Conservation (phyloP, 208 protist genomes). For the Leishmania amazonensis region DNA sequence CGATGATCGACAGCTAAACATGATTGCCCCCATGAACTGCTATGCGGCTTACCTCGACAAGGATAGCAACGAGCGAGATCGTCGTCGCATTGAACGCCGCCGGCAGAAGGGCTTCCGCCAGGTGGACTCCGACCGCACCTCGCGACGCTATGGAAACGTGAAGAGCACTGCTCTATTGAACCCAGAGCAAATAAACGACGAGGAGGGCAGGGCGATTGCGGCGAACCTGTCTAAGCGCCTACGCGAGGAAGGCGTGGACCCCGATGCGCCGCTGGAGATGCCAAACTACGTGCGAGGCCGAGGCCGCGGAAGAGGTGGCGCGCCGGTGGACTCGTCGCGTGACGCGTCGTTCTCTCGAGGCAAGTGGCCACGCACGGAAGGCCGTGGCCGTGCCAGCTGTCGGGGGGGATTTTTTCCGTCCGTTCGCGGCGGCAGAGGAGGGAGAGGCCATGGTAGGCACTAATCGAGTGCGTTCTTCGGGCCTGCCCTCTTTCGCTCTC, state of each 20-base stretch:
- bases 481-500: neutral
- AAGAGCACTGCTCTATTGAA: conserved; percentile 70
- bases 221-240: conserved; percentile 63
- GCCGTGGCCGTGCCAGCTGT: conserved; percentile 3
- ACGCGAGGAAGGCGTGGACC: conserved; percentile 44
- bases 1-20: conserved; percentile 93
- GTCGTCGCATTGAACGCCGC: conserved; percentile 52
- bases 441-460: conserved; percentile 2
- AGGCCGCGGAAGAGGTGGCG: neutral
- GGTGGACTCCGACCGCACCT: conserved; percentile 63
- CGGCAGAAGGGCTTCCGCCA: conserved; percentile 70
- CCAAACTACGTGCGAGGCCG: neutral
- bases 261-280: conserved; percentile 25
- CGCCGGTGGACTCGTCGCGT: neutral
- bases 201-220: conserved; percentile 57
- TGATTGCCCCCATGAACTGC: conserved; percentile 92
- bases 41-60: conserved; percentile 89
- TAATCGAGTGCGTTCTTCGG: neutral
- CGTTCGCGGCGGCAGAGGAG: neutral
- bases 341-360: conserved; percentile 1
- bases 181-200: conserved; percentile 44
- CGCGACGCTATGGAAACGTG: conserved; percentile 80
- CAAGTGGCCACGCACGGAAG: conserved; percentile 17
- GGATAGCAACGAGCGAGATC: conserved; percentile 70
- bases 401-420: neutral